These are phyloP conservation scores for Globisporangium camurandrum DNA, from an alignment of 352 stramenopile genomes.

Conservation along the genomic window DNA sequence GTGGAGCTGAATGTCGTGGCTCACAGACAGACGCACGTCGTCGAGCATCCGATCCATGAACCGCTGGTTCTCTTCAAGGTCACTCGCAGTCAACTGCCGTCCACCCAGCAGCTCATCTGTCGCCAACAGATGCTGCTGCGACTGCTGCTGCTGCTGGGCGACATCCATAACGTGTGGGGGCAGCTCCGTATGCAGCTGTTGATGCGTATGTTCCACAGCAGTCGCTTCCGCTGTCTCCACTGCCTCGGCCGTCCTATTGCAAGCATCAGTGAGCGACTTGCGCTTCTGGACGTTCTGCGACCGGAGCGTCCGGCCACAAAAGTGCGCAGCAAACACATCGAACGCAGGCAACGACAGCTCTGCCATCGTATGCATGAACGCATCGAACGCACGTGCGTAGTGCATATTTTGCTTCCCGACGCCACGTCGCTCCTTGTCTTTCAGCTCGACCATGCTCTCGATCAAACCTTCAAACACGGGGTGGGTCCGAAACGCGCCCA, in stretches of 20 bases:
- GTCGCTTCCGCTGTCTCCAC: not conserved
- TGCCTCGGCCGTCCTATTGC: not conserved
- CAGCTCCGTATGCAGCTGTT: not conserved
- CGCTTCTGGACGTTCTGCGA: constrained; percentile 72
- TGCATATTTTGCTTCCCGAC: constrained; percentile 85
- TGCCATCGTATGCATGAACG: constrained; percentile 60
- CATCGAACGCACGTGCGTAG: constrained; percentile 61
- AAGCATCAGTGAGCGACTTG: constrained; percentile 6
- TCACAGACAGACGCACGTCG: constrained; percentile 47
- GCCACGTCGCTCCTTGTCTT: constrained; percentile 72
- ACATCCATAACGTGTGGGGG: constrained; percentile 9
- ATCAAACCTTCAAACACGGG: constrained; percentile 71
- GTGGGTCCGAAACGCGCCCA: constrained; percentile 60
- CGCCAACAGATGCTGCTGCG: constrained; percentile 30
- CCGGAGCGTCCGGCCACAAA: constrained; percentile 62
- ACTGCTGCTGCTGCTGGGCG: constrained; percentile 3
- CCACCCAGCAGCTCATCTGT: constrained; percentile 39
- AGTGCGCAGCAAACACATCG: constrained; percentile 65
- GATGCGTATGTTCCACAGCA: too few relatives aligned
- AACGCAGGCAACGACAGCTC: constrained; percentile 66
- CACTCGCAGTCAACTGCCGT: constrained; percentile 30
- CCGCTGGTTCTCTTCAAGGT: constrained; percentile 63
- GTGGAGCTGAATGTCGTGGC: constrained; percentile 34
- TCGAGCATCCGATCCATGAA: constrained; percentile 79
- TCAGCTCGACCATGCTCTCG: constrained; percentile 75